These are phyloP conservation scores for Croton setiger DNA, from an alignment of 441 rosid genomes.

Conservation along the genomic window DNA sequence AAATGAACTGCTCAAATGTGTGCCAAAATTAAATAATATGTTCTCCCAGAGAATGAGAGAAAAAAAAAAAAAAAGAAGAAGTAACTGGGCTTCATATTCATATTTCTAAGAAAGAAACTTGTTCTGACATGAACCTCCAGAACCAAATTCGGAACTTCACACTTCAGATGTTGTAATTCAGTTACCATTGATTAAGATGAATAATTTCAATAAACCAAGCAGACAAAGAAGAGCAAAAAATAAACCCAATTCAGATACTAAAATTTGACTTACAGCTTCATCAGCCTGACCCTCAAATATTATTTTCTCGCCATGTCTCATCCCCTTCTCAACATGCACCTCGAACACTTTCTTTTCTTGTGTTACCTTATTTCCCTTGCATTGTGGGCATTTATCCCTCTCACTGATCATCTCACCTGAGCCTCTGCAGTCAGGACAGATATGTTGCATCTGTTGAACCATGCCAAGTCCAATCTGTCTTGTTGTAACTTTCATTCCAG, in stretches of 20 bases:
- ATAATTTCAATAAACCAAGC: not conserved
- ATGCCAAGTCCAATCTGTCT: constrained; percentile 62
- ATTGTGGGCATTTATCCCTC: constrained; percentile 53
- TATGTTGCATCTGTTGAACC: constrained; percentile 87
- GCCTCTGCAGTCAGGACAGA: constrained; percentile 71
- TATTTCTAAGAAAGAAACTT: not conserved
- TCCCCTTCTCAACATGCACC: constrained; percentile 66
- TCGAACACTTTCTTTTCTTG: constrained; percentile 69
- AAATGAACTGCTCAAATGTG: not conserved
- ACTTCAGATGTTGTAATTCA: too few relatives aligned
- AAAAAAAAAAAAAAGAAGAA: not conserved
- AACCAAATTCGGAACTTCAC: not conserved
- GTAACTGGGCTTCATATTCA: not conserved
- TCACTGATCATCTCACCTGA: constrained; percentile 66
- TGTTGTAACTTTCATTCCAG: constrained; percentile 72
- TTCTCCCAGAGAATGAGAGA: not conserved
- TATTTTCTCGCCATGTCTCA: constrained; percentile 68
- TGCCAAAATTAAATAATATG: not conserved
- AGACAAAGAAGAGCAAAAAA: not conserved
- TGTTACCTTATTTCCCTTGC: constrained; percentile 64
- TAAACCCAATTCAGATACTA: not conserved
- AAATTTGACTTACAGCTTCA: constrained; percentile 52
- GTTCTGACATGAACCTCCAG: not conserved
- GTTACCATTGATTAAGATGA: not conserved
- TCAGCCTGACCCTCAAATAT: constrained; percentile 75